Base-by-base conservation (phyloP, 2,329 filamentous ascomycete species). In the Alternaria tenuissima region DNA sequence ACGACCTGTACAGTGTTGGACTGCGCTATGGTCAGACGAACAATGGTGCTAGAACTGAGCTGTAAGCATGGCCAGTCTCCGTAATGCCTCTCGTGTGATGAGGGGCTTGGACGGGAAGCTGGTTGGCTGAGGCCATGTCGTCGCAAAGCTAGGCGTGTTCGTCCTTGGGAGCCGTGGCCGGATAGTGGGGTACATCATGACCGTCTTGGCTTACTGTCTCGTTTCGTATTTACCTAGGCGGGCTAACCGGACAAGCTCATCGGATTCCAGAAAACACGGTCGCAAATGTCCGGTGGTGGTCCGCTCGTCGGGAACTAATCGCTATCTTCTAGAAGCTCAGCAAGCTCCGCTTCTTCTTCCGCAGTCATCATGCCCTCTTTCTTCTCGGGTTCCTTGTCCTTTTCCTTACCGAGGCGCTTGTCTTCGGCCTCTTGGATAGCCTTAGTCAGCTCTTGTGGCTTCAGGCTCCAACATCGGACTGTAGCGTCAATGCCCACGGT, bases 401-500 rank as follows among this genome's bases (percentile, higher is more conserved):
- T 78, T 53, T 81, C 78, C 52, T 81, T 74, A 52, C 83, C 83
- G 44, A 82, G 79, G 52, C 82, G 78, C 57, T 81, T 81, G 44
- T 81, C 78, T 63, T 87, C 83, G 44, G 84, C 77, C 46, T 83
- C 80, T 39, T 81, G 81, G 30, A 80, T 80, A 3, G 85, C 86
- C 61, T 80, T 84, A 66, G 87, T 85, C 56, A 92, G 79, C 44
- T 88, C 87, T 44, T 78, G 76, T 28, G 85, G 88, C 51, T 84
- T 85, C 53, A 98, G 80, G 12, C 89, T 88, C 95, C 95, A 99
- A 55, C 85, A 88, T 70, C 95, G 87, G 39, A 98, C 84, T 0
- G 95, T 98, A 3, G 89, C 91, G 79, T 99, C 95, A 68, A 98
- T 96, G 65, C 92, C 89, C 55, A 95, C 91, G 76, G 93, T 97